These are phyloP conservation scores for Dalechampia spathulata DNA, from an alignment of 441 rosid species.

Conservation along the genomic window DNA sequence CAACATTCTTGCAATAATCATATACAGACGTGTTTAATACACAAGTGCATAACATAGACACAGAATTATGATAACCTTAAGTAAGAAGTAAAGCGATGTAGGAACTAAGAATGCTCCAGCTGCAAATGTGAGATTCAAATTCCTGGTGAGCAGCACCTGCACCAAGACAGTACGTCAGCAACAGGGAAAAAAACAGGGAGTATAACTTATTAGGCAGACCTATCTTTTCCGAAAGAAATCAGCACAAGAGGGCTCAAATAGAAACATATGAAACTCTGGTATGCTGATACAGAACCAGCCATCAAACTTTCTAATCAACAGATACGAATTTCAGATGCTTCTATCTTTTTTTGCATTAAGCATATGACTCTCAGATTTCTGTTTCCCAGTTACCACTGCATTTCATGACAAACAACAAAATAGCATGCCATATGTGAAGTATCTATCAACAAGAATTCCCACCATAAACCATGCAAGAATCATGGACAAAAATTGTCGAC, in stretches of 20 bases:
- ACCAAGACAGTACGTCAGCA: conserved; percentile 26
- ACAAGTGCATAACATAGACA: conserved; percentile 2
- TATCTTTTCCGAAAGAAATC: neutral
- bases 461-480: neutral
- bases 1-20: neutral
- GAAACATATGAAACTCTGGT: too few species aligned
- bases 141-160: conserved; percentile 78
- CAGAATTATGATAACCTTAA: conserved; percentile 52
- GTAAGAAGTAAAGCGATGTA: conserved; percentile 71
- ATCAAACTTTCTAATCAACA: neutral
- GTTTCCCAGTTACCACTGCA: neutral
- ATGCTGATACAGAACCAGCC: neutral
- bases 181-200: conserved; percentile 11
- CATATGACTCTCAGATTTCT: neutral
- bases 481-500: neutral
- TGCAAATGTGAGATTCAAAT: conserved; percentile 54
- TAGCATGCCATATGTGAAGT: neutral
- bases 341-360: neutral
- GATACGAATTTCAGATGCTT: neutral
- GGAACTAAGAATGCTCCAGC: conserved; percentile 87
- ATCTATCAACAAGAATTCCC: neutral
- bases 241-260: neutral
- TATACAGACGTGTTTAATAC: too few species aligned
- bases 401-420: neutral
- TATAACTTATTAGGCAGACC: neutral